Evolutionary conservation across 2,329 filamentous ascomycete genomes (phyloP).

Genomic region (Aspergillus sp.): DNA sequence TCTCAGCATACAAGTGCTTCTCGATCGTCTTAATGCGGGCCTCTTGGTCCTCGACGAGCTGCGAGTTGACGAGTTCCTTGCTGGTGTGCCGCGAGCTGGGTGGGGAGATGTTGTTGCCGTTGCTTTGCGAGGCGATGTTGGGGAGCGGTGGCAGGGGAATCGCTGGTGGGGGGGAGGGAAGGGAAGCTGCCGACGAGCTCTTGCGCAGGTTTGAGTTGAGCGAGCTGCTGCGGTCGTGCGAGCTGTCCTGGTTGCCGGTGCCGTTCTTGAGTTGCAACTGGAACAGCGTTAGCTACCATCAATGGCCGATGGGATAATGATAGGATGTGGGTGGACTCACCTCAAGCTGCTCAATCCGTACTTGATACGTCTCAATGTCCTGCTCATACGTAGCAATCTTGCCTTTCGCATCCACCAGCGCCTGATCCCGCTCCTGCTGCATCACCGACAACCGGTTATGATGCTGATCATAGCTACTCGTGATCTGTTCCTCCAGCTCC

Average conservation of each 20-base stretch:
- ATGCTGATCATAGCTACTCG: conserved; percentile 89
- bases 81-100: conserved; percentile 64
- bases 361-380: conserved; percentile 53
- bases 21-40: conserved; percentile 91
- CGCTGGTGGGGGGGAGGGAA: conserved; percentile 88
- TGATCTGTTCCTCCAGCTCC: conserved; percentile 93
- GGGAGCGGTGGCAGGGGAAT: conserved; percentile 94
- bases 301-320: too few relatives aligned
- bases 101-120: conserved; percentile 47
- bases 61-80: conserved; percentile 69
- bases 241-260: conserved; percentile 22
- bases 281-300: conserved; percentile 11
- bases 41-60: conserved; percentile 91
- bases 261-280: conserved; percentile 38
- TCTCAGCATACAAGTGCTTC: conserved; percentile 92
- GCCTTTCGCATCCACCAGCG: conserved; percentile 69
- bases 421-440: conserved; percentile 63
- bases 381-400: conserved; percentile 55
- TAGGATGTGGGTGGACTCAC: conserved; percentile 41
- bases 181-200: conserved; percentile 68
- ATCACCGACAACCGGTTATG: conserved; percentile 83
- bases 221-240: conserved; percentile 51
- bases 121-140: conserved; percentile 44
- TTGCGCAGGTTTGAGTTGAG: conserved; percentile 68
- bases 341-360: conserved; percentile 62